Evolutionary conservation across 73 alveolate genomes (phyloP).

Genomic region (Symbiodinium natans): DNA sequence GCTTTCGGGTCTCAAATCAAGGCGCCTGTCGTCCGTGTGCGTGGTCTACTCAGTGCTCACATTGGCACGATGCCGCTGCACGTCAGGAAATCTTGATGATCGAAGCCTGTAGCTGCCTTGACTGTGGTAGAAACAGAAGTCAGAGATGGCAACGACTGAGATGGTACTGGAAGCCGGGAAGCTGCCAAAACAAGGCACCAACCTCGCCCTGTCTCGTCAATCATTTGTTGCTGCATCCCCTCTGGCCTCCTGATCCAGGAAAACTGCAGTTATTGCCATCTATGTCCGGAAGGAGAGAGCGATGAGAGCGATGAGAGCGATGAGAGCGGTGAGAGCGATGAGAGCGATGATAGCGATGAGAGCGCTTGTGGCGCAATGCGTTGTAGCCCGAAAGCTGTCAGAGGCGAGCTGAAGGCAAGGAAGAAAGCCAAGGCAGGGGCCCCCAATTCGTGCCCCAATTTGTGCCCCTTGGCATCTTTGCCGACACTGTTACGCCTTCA

Average conservation of each 20-base stretch:
- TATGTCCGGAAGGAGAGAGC: conserved; percentile 58
- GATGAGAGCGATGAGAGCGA: not conserved
- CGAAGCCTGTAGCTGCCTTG: not conserved
- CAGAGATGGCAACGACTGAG: not conserved
- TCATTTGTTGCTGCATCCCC: no score
- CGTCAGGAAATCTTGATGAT: not conserved
- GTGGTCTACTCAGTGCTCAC: not conserved
- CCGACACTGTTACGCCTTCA: not conserved
- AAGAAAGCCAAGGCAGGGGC: conserved; percentile 71
- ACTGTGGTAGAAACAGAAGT: not conserved
- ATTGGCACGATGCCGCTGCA: not conserved
- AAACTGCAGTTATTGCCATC: conserved; percentile 91
- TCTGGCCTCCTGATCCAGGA: no score
- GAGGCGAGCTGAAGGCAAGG: conserved; percentile 85
- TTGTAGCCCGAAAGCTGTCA: not conserved
- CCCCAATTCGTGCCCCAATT: no score
- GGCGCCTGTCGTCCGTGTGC: conserved; percentile 94
- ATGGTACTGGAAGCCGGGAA: conserved; percentile 93
- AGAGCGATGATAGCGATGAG: not conserved
- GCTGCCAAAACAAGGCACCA: conserved; percentile 80
- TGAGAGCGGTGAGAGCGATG: not conserved
- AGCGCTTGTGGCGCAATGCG: not conserved
- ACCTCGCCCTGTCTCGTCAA: not conserved
- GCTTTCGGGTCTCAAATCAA: no score
- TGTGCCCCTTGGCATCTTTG: not conserved